phyloP scores from a whole-genome alignment of 345 rosid genomes.

The Eucalyptus rudis region DNA sequence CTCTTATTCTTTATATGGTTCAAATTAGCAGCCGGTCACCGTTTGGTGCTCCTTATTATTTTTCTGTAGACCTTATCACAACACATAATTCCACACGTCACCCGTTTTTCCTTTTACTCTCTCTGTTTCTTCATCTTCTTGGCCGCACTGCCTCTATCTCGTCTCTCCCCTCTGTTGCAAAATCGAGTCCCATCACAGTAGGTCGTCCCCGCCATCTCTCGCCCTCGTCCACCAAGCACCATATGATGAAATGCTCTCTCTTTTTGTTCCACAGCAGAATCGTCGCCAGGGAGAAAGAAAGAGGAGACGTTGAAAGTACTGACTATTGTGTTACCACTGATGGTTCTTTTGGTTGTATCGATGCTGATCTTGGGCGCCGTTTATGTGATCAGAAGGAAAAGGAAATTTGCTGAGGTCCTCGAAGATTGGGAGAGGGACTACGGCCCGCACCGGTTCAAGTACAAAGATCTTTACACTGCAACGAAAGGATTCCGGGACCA shows the following conservation, averaged over 20 bases:
- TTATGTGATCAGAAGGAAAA: neutral
- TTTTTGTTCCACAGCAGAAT: neutral
- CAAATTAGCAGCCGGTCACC: neutral
- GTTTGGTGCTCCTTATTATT: neutral
- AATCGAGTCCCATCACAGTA: neutral
- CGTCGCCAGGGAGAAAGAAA: neutral
- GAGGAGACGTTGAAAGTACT: conserved; percentile 8
- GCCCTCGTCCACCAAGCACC: neutral
- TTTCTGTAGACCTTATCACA: neutral
- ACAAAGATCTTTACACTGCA: too few species aligned
- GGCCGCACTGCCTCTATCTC: neutral
- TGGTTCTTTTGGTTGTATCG: conserved; percentile 6
- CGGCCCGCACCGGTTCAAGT: too few species aligned
- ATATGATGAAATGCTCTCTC: neutral
- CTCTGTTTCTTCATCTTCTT: neutral
- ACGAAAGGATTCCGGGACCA: too few species aligned
- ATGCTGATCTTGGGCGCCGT: neutral
- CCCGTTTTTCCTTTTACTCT: neutral
- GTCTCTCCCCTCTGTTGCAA: neutral
- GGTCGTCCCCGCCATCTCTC: neutral
- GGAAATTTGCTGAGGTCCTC: neutral
- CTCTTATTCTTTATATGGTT: neutral
- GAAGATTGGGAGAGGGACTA: too few species aligned
- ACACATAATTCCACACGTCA: neutral
- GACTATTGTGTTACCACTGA: conserved; percentile 25